phyloP scores from a whole-genome alignment of 148 eudicot species.

The Rhododendron ovatum region DNA sequence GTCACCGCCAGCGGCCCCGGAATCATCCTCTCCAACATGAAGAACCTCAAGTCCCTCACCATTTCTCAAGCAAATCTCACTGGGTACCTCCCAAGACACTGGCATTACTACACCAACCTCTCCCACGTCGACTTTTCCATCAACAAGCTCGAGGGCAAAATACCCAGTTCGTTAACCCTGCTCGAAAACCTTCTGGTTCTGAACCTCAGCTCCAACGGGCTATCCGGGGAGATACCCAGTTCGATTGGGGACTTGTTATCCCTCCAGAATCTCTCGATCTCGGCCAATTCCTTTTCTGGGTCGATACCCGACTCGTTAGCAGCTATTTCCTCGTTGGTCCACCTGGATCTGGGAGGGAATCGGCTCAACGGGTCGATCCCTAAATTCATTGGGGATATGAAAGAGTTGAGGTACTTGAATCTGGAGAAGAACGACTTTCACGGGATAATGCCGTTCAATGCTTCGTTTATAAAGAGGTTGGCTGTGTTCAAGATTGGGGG shows the following conservation, averaged over 20 bases:
- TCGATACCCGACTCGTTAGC: slow-evolving; percentile 52
- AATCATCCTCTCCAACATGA: slow-evolving; percentile 33
- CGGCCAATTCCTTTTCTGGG: slow-evolving; percentile 61
- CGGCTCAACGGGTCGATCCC: slow-evolving; percentile 75
- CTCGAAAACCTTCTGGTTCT: slow-evolving; percentile 44
- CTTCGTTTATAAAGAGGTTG: slow-evolving; percentile 51
- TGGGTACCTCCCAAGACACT: slow-evolving; percentile 60
- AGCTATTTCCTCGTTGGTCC: slow-evolving; percentile 34
- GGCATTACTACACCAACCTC: slow-evolving; percentile 35
- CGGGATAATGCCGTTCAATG: slow-evolving; percentile 84
- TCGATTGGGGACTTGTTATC: slow-evolving; percentile 54
- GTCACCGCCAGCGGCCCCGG: slow-evolving; percentile 54
- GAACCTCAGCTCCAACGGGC: slow-evolving; percentile 54
- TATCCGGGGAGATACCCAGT: slow-evolving; percentile 48
- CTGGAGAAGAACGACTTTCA: slow-evolving; percentile 66
- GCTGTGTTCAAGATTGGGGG: slow-evolving; percentile 60
- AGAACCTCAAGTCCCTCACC: slow-evolving; percentile 27
- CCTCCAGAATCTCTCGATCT: slow-evolving; percentile 40
- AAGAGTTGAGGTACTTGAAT: slow-evolving; percentile 57
- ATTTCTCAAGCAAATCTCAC: slow-evolving; percentile 52
- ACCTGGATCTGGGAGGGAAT: slow-evolving; percentile 75
- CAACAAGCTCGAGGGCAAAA: slow-evolving; percentile 52
- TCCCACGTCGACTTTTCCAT: slow-evolving; percentile 58
- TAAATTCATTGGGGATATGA: slow-evolving; percentile 46
- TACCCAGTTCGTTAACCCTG: slow-evolving; percentile 41